Conservation (phyloP, 2,329 filamentous ascomycete species). For the Metarhizium sp. region DNA sequence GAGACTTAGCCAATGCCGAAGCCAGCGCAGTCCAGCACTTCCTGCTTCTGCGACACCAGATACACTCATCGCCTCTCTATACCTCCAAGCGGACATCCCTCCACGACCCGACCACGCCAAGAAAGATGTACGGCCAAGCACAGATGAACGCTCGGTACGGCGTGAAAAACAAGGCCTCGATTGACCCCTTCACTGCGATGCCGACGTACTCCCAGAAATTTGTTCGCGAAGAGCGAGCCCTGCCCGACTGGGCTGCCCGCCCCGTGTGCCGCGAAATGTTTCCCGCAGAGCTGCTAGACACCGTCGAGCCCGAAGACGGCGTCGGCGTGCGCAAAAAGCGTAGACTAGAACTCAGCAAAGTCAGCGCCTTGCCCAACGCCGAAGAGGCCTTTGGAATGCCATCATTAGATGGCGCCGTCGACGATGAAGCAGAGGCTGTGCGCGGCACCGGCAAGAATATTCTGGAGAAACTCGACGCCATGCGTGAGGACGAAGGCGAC, state of each 20-base stretch:
- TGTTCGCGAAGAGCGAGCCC: constrained; percentile 37
- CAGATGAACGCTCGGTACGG: constrained; percentile 49
- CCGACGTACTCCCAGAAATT: constrained; percentile 51
- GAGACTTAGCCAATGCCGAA: constrained; percentile 34
- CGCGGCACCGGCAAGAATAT: constrained; percentile 25
- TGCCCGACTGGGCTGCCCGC: constrained; percentile 43
- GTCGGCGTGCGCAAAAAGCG: constrained; percentile 32
- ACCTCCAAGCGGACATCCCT: constrained; percentile 40
- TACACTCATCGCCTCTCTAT: constrained; percentile 46
- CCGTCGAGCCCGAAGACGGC: constrained; percentile 35
- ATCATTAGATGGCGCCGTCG: constrained; percentile 15
- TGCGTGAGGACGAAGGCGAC: constrained; percentile 41
- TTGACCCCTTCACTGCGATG: constrained; percentile 49
- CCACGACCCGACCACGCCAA: constrained; percentile 29
- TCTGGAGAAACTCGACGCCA: constrained; percentile 34
- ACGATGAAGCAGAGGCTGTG: constrained; percentile 19
- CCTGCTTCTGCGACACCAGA: constrained; percentile 46
- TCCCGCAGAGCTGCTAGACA: constrained; percentile 45
- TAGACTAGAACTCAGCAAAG: constrained; percentile 34
- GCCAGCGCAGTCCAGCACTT: constrained; percentile 38
- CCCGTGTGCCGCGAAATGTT: constrained; percentile 45
- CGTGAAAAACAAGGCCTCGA: constrained; percentile 42
- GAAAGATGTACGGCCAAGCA: constrained; percentile 44
- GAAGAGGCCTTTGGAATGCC: constrained; percentile 39
- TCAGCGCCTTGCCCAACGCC: constrained; percentile 38